Percentiles rank a stretch among this genome's conserved stretches.
These are phyloP conservation scores for Magnolia changhungtana DNA, from an alignment of 164 flowering plant genomes.

Conservation along the genomic window DNA sequence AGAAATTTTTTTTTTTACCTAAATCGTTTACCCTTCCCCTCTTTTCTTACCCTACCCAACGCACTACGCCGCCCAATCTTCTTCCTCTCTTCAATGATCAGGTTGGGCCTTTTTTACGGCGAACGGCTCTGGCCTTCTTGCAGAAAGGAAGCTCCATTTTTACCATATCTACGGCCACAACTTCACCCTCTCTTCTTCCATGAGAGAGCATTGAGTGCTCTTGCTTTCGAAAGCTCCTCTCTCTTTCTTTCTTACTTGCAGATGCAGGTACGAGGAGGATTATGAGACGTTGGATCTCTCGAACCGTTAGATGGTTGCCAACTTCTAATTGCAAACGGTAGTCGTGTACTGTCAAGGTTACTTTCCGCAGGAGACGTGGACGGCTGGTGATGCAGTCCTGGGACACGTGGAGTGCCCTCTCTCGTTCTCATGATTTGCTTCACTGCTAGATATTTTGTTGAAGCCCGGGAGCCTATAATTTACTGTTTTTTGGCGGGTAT, in stretches of 20 bases:
- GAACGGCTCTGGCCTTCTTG: conserved; percentile 16
- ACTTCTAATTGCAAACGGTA: not conserved
- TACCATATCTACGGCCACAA: not conserved
- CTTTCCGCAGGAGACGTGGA: conserved; percentile 9
- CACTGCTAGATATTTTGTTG: not conserved
- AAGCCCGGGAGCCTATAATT: not conserved
- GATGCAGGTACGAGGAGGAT: not conserved
- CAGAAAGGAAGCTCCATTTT: not conserved
- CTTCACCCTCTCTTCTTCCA: not conserved
- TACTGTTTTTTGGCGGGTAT: not conserved
- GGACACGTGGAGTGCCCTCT: not conserved
- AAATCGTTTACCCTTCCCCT: too few relatives aligned
- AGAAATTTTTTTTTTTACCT: too few relatives aligned
- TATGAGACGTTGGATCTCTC: conserved; percentile 3
- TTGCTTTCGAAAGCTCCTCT: not conserved
- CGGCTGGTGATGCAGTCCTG: not conserved
- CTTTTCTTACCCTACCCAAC: too few relatives aligned
- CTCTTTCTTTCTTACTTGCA: not conserved
- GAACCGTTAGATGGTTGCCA: not conserved
- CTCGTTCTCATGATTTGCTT: not conserved
- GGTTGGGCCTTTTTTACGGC: conserved; percentile 29
- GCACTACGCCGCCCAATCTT: too few relatives aligned
- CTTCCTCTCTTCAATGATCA: not conserved
- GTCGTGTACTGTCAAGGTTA: not conserved
- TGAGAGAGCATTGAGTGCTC: not conserved